phyloP scores from a whole-genome alignment of 176 grass and related monocot species.

The Oryza officinalis region DNA sequence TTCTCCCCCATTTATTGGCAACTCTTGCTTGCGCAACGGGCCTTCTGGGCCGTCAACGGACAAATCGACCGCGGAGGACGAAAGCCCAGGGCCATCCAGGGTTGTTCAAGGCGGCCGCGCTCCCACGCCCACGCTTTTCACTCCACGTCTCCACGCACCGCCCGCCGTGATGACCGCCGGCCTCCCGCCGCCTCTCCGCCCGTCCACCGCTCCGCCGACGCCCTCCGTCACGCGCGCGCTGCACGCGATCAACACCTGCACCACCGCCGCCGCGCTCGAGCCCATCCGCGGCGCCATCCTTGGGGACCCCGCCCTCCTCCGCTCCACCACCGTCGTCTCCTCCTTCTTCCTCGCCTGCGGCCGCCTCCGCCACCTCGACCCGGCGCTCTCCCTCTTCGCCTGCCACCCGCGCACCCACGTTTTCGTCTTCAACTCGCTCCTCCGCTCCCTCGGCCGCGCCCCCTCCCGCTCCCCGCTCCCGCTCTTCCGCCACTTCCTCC shows the following conservation, averaged over 20 bases:
- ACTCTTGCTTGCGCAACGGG: not conserved
- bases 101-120: not conserved
- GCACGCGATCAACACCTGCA: constrained; percentile 52
- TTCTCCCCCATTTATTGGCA: no score
- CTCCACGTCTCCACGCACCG: not conserved
- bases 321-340: constrained; percentile 42
- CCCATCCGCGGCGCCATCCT: constrained; percentile 42
- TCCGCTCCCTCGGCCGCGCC: constrained; percentile 42
- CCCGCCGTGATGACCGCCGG: constrained; percentile 17
- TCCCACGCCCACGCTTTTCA: not conserved
- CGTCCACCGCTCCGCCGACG: constrained; percentile 25
- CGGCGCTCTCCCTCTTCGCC: constrained; percentile 53
- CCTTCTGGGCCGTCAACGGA: not conserved
- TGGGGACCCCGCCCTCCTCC: constrained; percentile 29
- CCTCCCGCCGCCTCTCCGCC: constrained; percentile 41
- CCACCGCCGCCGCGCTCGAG: constrained; percentile 23
- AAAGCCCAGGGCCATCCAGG: not conserved
- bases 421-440: constrained; percentile 57
- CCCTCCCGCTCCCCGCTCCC: constrained; percentile 45
- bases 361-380: constrained; percentile 50
- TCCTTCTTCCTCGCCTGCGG: constrained; percentile 60
- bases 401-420: constrained; percentile 52
- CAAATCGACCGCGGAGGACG: not conserved
- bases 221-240: constrained; percentile 6
- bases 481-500: constrained; percentile 54